Percentiles rank a stretch among this genome's conserved stretches.
These are phyloP conservation scores for Setaria viridis DNA, from an alignment of 202 grass and related monocot genomes.

Conservation along the genomic window DNA sequence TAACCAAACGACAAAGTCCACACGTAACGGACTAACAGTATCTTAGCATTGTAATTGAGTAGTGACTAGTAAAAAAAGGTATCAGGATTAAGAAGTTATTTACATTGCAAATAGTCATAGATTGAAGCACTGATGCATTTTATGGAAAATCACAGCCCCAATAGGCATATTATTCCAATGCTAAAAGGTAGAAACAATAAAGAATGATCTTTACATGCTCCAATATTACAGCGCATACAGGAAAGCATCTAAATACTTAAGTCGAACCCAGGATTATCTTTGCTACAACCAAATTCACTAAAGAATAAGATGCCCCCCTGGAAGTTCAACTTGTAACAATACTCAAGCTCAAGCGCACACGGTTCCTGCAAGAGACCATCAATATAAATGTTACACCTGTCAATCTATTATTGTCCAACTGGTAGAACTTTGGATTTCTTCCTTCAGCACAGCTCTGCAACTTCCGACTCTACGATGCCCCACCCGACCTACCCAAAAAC, in stretches of 20 bases:
- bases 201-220: neutral
- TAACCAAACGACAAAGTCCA: neutral
- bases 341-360: neutral
- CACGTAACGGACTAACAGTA: neutral
- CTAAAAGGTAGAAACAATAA: neutral
- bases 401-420: neutral
- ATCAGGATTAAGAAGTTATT: neutral
- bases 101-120: neutral
- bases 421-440: slow-evolving; percentile 7
- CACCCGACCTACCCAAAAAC: slow-evolving; percentile 14
- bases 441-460: slow-evolving; percentile 14
- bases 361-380: neutral
- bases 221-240: neutral
- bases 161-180: slow-evolving; percentile 3
- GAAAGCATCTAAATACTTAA: slow-evolving; percentile 1
- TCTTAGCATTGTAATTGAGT: neutral
- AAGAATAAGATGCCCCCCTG: neutral
- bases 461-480: neutral
- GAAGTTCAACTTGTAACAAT: slow-evolving; percentile 7
- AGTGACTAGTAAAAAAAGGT: neutral
- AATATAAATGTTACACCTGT: neutral
- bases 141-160: neutral
- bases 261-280: slow-evolving; percentile 1
- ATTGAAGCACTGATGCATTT: slow-evolving; percentile 4
- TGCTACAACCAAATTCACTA: neutral